Base-by-base conservation (phyloP, 2,329 filamentous ascomycete species). In the Fusarium sp. region DNA sequence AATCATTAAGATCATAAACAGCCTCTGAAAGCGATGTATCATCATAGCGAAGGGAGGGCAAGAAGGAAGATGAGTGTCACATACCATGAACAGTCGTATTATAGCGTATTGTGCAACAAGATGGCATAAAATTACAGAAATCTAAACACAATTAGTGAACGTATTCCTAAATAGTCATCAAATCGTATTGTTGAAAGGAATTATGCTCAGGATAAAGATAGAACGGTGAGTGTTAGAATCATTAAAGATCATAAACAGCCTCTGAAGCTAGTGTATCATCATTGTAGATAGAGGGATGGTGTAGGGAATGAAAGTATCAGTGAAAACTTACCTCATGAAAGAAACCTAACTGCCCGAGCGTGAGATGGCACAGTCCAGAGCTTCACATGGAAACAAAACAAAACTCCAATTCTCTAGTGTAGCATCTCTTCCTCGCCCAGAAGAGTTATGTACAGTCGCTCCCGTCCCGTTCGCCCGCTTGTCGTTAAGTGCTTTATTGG, bases 221-320 rank as follows among this genome's bases (percentile, higher is more conserved):
- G 34, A 37, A 63, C 65, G 66, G 76, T 80, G 79, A 80, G 18
- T 27, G 13, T n/a, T 51, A 25, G 34, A 51, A 51, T 51, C 48
- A 51, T 51, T 16, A 12, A 27, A 51, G 58, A 78, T 83, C 82
- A 83, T 83, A 83, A 83, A 83, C 82, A 83, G 82, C 82, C 82
- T 83, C 82, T 82, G 80, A 80, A 74, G 74, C 80, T 82, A 79
- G 76, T 70, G 63, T 76, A 80, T 75, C 73, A 82, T 82, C 80
- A 82, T 80, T 62, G 66, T 69, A 77, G 28, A 25, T 41, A 25
- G 34, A 60, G 20, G 63, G 30, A 27, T 41, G 25, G 41, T 56
- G 30, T 12, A 23, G 55, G 20, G 25, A 14, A 55, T 23, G 16
- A 49, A 55, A 18, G 57, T 23, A 43, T 46, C 14, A 28, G 20